Evolutionary conservation across 768 basidiomycete species (phyloP), one percentile per base, ranked within the genome.

Genomic region (Lactifluus rugatus): DNA sequence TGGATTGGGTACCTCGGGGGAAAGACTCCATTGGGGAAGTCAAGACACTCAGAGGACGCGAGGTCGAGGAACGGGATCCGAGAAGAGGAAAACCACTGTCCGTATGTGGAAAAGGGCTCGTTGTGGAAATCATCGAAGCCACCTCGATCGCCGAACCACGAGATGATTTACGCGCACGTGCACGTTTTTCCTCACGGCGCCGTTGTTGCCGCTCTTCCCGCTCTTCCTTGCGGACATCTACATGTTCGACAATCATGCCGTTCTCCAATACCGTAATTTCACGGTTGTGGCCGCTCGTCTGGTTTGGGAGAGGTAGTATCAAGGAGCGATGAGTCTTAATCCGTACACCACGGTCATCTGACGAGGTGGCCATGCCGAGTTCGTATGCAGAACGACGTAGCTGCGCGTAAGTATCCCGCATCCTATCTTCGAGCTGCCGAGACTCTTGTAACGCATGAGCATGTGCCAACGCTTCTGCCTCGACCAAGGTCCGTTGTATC

Each of bases 191-290:
- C 64, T 86, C 89, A 61, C 89, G 85, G 58, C 80, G 81, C 57
- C 77, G 76, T 26, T 87, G 82, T 45, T 88, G 85, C 45, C 80
- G 79, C 37, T 83, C 86, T 62, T 89, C 88, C 57, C 74, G 80
- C 69, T 89, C 89, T 70, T 90, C 89, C 62, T 77, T 84, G 32
- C 84, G 81, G 19, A 93, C 81, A 69, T 93, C 81, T 37, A 93
- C 86, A 60, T 89, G 87, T 65, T 94, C 92, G 8, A 93, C 85
- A 52, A 92, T 88, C 78, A 93, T 83, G 3, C 90, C 90, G 62
- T 89, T 93, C 70, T 92, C 87, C 21, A 94, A 79, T 10, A 93
- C 74, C 0, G 89, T 89, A 14, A 89, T 77, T 55, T 92, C 87
- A 34, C 87, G 80, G 41, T 83, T 82, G 54, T 82, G 78, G 21